Base-by-base conservation (phyloP, 352 stramenopile species). In the Globisporangium paddicum region DNA sequence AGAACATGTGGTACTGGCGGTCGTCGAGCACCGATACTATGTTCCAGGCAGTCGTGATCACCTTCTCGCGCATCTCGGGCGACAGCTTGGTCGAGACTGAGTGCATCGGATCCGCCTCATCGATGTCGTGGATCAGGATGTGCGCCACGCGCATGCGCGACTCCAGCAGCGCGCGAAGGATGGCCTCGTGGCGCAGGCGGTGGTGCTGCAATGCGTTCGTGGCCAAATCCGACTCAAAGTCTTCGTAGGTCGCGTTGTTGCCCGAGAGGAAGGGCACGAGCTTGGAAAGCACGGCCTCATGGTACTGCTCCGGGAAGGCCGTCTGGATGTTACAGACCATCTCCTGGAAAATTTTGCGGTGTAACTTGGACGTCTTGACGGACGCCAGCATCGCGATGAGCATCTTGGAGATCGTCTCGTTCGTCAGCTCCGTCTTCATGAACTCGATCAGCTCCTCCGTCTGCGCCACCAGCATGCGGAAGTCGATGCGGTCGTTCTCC, bases 301-400 rank as follows among this genome's bases (percentile, higher is more conserved):
- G 79, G 32, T 75, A 77, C n/a, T 71, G 65, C 56, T 89, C 73
- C 21, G 86, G 77, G 58, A 91, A 81, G 19, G 77, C 75, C 3
- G 82, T 86, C 62, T 93, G 82, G 55, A 94, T 83, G 68, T 93
- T 91, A 69, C 77, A 91, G 19, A 92, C 79, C 77, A 95, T 90
- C 60, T 92, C 82, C 55, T 92, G 83, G 66, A 95, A 91, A 55
- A 95, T 93, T 63, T 92, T 92, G 57, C 86, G 86, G 63, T 93
- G 81, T 37, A 91, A 67, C 67, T 93, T 93, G 34, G 83, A 89
- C 34, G 81, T 92, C 69, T 92, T 91, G 47, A 95, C 73, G 34
- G 81, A 93, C 51, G 82, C 78, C 26, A 95, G 65, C 81, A 95
- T 91, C 8, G 85, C 75, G 28, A 89, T 82, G 19, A 95, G 75